Evolutionary conservation across 2,329 filamentous ascomycete genomes (phyloP), one percentile per base, ranked within the genome.

Genomic region (Fusarium sp.): DNA sequence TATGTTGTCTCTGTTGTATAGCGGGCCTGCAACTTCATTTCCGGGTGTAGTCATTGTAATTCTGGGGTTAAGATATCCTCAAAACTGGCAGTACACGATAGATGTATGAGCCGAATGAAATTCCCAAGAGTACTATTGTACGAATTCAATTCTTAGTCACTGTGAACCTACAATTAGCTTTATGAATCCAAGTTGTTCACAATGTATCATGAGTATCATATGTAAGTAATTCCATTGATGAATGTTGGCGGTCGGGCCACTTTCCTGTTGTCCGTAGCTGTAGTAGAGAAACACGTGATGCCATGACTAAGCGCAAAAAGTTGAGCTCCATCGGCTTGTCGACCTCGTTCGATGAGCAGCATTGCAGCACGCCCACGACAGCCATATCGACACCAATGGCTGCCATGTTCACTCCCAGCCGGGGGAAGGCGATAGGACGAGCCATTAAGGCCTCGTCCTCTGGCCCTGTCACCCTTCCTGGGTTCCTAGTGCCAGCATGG

Each of bases 401-500:
- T 67, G 69, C 75, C 70, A 93, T 93, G 89, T 84, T 93, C 75
- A 86, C 85, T 70, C 85, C 87, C 68, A 84, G 87, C 73, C 83
- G 88, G 77, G 85, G 85, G 74, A 86, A 85, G 79, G 85, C 83
- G 69, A 79, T 91, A 68, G 84, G 85, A 73, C 84, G 85, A 80
- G 84, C 86, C 65, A 68, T 74, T 56, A 24, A 55, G 45, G 76
- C 88, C 46, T 77, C 82, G 59, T 80, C 85, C 42, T 75, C 78
- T 21, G 77, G 81, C 23, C 78, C 83, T 54, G 79, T 83, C 59
- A 84, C 84, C n/a, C 81, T 94, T 45, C 91, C 91, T 28, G 80
- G 86, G 24, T 94, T 94, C 77, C 88, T 95, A 47, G 82, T 92
- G 15, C 91, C 92, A 14, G 89, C 90, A 46, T 89, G 93, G 80